Base-by-base conservation (phyloP, 805 yeast species). In the Starmerella stigmatis region DNA sequence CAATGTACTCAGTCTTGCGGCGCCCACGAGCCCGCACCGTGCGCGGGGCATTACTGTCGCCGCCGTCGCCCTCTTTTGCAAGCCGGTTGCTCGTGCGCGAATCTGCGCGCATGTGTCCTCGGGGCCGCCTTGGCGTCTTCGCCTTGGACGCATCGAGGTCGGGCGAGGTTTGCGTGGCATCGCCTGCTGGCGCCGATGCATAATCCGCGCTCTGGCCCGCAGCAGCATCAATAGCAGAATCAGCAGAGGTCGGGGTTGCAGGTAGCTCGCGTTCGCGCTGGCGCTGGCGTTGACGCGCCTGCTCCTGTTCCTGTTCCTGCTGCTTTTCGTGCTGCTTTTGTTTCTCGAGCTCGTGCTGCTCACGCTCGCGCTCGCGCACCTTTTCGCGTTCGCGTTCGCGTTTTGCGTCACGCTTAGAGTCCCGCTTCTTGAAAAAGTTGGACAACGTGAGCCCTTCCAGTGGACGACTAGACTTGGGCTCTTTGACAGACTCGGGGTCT, bases 381-480 rank as follows among this genome's bases (percentile, higher is more conserved):
- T 29, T 7, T 19, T 29, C 19, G 22, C 26, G 41, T 23, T 40
- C 38, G 29, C 27, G 27, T 13, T 17, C 31, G 12, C 31, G 15
- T 16, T 19, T 8, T 6, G 37, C 26, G 26, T 33, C 37, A 16
- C 26, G 28, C 26, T 41, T 44, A 15, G 45, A 3, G 40, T 47
- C 48, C 19, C 43, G 52, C 43, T 55, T 54, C 47, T 56, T 57
- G 52, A 57, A 57, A 15, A 57, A 42, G 16, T 38, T 49, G n/a
- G 57, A 44, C 15, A 57, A 47, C 21, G 53, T 30, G 19, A 30
- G 33, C 9, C 33, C 33, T 21, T 30, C 33, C 33, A 15, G 15
- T 16, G 19, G 19, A 13, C 33, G 33, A 12, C 33, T 13, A 5
- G 7, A 43, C 42, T 44, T 44, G 19, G 30, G 25, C 15, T 52